Evolutionary conservation across 2,329 filamentous ascomycete species (phyloP).

Genomic region (Exserohilum turcica): DNA sequence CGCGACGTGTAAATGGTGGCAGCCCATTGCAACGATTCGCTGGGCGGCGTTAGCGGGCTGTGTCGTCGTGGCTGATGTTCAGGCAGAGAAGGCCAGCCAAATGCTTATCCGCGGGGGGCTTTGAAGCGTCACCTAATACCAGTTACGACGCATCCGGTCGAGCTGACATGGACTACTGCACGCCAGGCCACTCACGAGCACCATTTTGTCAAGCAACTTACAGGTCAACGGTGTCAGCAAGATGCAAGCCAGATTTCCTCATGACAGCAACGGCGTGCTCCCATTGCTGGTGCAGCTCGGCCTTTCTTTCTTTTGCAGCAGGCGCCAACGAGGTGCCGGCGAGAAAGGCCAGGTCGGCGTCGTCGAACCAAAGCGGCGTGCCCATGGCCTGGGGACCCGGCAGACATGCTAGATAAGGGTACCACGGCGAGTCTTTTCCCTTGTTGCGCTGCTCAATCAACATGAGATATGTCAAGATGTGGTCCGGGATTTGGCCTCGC

Average conservation of each 20-base stretch:
- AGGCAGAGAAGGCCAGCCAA: not conserved
- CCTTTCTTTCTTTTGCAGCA: slow-evolving; percentile 30
- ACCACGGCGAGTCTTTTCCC: slow-evolving; percentile 40
- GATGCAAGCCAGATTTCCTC: slow-evolving; percentile 19
- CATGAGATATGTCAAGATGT: slow-evolving; percentile 44
- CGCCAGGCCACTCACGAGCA: not conserved
- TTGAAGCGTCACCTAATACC: slow-evolving; percentile 4
- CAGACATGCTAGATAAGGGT: slow-evolving; percentile 44
- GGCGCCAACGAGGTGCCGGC: slow-evolving; percentile 42
- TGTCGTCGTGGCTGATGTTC: not conserved
- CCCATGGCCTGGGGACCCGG: slow-evolving; percentile 39
- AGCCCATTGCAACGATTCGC: slow-evolving; percentile 57
- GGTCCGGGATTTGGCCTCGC: slow-evolving; percentile 35
- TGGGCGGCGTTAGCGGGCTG: slow-evolving; percentile 34
- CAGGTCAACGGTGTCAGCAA: slow-evolving; percentile 27
- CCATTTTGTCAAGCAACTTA: slow-evolving; percentile 25
- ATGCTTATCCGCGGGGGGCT: not conserved
- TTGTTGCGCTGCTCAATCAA: slow-evolving; percentile 43
- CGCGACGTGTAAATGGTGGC: slow-evolving; percentile 58
- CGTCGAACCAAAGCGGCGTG: slow-evolving; percentile 47
- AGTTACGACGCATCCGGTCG: not conserved
- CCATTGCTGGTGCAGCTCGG: slow-evolving; percentile 32
- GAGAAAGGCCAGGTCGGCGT: slow-evolving; percentile 43
- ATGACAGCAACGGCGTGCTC: slow-evolving; percentile 28
- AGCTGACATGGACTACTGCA: not conserved